A percentile compares a stretch with the other conserved stretches of the same genome.
Conservation (phyloP, 2,329 filamentous ascomycete genomes). For the Microsporum ferrugineum region DNA sequence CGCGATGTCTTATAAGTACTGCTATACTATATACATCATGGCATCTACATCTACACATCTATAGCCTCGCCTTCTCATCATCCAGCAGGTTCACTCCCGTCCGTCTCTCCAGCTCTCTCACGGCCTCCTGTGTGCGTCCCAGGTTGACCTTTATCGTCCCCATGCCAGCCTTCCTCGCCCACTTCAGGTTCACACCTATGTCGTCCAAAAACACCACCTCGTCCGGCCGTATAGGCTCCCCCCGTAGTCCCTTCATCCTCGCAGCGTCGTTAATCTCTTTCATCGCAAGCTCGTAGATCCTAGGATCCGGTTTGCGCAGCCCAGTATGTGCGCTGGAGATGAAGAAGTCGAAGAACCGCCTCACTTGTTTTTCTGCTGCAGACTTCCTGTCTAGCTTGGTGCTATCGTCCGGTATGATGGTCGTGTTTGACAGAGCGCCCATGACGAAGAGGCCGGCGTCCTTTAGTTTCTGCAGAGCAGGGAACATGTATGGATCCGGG, state of each 20-base stretch:
- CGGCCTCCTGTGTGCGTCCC: slow-evolving; percentile 67
- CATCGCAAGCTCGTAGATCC: slow-evolving; percentile 67
- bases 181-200: slow-evolving; percentile 86
- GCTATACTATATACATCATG: neutral
- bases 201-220: slow-evolving; percentile 87
- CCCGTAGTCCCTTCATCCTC: slow-evolving; percentile 42
- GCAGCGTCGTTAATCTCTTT: slow-evolving; percentile 53
- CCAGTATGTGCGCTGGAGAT: slow-evolving; percentile 78
- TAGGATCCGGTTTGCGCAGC: slow-evolving; percentile 72
- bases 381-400: slow-evolving; percentile 27
- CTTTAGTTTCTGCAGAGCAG: slow-evolving; percentile 60
- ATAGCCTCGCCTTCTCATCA: slow-evolving; percentile 27
- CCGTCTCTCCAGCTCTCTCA: slow-evolving; percentile 63
- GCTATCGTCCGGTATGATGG: slow-evolving; percentile 60
- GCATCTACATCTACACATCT: neutral
- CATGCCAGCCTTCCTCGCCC: slow-evolving; percentile 61
- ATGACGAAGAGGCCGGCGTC: slow-evolving; percentile 56
- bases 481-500: slow-evolving; percentile 80
- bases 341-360: slow-evolving; percentile 70
- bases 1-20: too few species aligned
- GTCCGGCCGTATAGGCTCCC: slow-evolving; percentile 42
- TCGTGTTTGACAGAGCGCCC: slow-evolving; percentile 79
- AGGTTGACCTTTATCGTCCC: slow-evolving; percentile 74
- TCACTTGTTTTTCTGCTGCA: slow-evolving; percentile 44
- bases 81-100: slow-evolving; percentile 51